A percentile compares a stretch with the other conserved stretches of the same genome.
Conservation (phyloP, 768 basidiomycete species). For the Phaeotremella fagi region DNA sequence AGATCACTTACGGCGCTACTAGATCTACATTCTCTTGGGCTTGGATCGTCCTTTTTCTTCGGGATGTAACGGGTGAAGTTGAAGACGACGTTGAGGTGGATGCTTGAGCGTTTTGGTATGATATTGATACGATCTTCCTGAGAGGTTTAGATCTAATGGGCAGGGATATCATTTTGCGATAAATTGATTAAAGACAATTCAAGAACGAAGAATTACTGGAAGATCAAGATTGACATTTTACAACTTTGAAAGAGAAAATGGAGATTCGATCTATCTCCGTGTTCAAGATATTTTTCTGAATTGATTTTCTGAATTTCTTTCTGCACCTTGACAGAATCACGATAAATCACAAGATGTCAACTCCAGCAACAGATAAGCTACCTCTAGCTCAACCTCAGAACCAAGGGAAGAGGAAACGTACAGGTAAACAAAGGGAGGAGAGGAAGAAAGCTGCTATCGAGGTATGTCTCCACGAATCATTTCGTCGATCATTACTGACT, state of each 20-base stretch:
- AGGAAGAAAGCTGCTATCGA: conserved; percentile 32
- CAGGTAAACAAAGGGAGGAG: conserved; percentile 43
- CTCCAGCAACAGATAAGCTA: not conserved
- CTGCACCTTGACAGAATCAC: too few relatives aligned
- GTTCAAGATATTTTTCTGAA: too few relatives aligned
- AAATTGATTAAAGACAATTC: not conserved
- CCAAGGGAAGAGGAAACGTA: conserved; percentile 40
- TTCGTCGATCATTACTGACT: too few relatives aligned
- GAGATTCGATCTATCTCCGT: not conserved
- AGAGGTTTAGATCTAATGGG: too few relatives aligned
- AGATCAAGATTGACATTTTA: not conserved
- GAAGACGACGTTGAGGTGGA: not conserved
- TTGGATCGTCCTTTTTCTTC: conserved; percentile 1
- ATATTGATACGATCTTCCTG: too few relatives aligned
- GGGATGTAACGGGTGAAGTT: not conserved
- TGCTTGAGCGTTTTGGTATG: too few relatives aligned
- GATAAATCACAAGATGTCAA: too few relatives aligned
- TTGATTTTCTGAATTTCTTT: too few relatives aligned
- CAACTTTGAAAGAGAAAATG: not conserved
- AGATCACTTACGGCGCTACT: conserved; percentile 35
- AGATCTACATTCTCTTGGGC: conserved; percentile 23
- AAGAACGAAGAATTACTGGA: not conserved
- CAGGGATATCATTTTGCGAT: too few relatives aligned
- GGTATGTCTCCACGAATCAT: conserved; percentile 17
- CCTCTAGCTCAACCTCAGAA: not conserved